Evolutionary conservation across 805 yeast genomes (phyloP).

Genomic region (Monosporozyma solicola): DNA sequence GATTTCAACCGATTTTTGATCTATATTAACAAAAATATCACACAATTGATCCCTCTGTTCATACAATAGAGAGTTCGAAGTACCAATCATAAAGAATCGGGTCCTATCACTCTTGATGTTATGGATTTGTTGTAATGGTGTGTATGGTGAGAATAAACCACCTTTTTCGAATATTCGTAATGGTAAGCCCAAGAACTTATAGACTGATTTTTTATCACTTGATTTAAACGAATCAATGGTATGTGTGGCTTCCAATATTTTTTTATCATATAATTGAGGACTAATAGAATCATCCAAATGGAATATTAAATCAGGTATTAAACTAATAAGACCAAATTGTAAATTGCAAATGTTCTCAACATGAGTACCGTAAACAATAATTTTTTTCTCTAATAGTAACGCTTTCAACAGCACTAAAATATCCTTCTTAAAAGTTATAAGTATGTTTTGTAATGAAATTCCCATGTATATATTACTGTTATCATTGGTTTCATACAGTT

Average conservation of each 20-base stretch:
- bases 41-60: conserved; percentile 53
- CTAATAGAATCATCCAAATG: conserved; percentile 72
- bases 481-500: conserved; percentile 10
- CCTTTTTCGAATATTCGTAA: conserved; percentile 77
- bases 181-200: conserved; percentile 81
- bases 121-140: conserved; percentile 86
- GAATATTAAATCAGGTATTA: conserved; percentile 72
- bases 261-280: conserved; percentile 44
- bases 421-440: conserved; percentile 49
- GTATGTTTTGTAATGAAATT: conserved; percentile 55
- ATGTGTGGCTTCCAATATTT: conserved; percentile 41
- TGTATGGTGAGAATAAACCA: conserved; percentile 83
- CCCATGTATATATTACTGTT: conserved; percentile 51
- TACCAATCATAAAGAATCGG: conserved; percentile 66
- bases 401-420: conserved; percentile 67
- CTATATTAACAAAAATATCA: conserved; percentile 68
- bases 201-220: conserved; percentile 66
- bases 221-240: conserved; percentile 64
- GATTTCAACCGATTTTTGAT: conserved; percentile 40
- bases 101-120: conserved; percentile 53
- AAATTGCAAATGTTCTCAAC: conserved; percentile 72
- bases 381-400: conserved; percentile 60
- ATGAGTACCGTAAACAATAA: conserved; percentile 70
- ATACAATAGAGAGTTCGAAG: conserved; percentile 74
- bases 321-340: conserved; percentile 74